Evolutionary conservation across 768 basidiomycete species (phyloP).

Genomic region (Rhizopogon salebrosus): DNA sequence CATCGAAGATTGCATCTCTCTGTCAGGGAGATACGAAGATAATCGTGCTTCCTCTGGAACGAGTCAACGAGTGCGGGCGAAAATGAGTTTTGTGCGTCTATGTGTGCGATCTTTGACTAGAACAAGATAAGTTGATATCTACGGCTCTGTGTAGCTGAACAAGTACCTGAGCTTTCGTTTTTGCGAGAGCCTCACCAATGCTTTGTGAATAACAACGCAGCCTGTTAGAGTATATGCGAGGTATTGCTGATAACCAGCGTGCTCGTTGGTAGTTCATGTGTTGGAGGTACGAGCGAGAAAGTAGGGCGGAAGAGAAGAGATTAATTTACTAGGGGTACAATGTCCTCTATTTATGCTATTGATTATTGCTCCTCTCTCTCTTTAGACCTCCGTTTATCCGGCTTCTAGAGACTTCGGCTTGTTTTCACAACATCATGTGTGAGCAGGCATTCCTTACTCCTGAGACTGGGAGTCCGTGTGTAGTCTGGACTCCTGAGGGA

Average conservation of each 20-base stretch:
- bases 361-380: too few relatives aligned
- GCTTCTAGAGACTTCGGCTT: too few relatives aligned
- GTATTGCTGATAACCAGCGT: neutral
- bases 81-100: slow-evolving; percentile 44
- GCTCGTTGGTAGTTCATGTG: neutral
- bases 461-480: too few relatives aligned
- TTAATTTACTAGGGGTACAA: too few relatives aligned
- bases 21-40: slow-evolving; percentile 83
- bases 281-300: too few relatives aligned
- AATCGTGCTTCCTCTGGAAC: slow-evolving; percentile 69
- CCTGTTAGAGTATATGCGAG: neutral
- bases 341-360: too few relatives aligned
- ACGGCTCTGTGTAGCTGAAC: neutral
- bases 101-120: slow-evolving; percentile 41
- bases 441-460: too few relatives aligned
- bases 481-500: too few relatives aligned
- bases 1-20: slow-evolving; percentile 88
- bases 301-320: too few relatives aligned
- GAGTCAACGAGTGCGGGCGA: slow-evolving; percentile 59
- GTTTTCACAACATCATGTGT: too few relatives aligned
- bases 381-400: too few relatives aligned
- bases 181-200: slow-evolving; percentile 8
- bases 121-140: neutral
- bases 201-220: neutral
- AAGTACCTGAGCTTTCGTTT: slow-evolving; percentile 18